A percentile compares a stretch with the other conserved stretches of the same genome.
These are phyloP conservation scores for Cucurbita ficifolia DNA, from an alignment of 306 rosid genomes.

Conservation along the genomic window DNA sequence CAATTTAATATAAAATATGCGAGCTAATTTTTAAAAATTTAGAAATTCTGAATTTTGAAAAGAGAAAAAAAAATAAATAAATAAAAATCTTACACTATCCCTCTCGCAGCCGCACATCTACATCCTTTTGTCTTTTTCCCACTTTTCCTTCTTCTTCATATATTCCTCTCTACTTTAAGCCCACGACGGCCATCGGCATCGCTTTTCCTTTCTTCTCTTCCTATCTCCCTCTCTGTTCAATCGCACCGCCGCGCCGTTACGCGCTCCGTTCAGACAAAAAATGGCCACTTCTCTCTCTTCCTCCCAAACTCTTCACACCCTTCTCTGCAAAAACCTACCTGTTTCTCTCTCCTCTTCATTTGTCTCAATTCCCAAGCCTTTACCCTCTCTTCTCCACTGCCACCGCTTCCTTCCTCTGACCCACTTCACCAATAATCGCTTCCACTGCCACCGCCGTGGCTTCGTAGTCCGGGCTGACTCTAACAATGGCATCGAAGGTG, in stretches of 20 bases:
- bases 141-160: not conserved
- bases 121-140: not conserved
- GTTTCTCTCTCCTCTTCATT: constrained; percentile 13
- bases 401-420: not conserved
- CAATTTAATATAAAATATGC: too few species aligned
- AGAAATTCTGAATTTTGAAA: too few species aligned
- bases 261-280: not conserved
- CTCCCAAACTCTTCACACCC: constrained; percentile 21
- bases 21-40: too few species aligned
- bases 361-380: constrained; percentile 18
- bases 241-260: too few species aligned
- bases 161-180: not conserved
- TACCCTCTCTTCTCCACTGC: not conserved
- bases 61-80: too few species aligned
- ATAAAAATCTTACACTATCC: not conserved
- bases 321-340: constrained; percentile 20
- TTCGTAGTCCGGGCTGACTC: constrained; percentile 31
- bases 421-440: constrained; percentile 1
- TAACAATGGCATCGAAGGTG: constrained; percentile 30
- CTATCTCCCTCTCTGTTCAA: not conserved
- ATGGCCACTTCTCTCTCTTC: constrained; percentile 31
- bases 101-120: not conserved
- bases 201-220: not conserved
- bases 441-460: constrained; percentile 6
- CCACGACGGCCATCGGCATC: not conserved